These are phyloP conservation scores for Polychaeton citri DNA, from an alignment of 2,329 filamentous ascomycete genomes.

Conservation along the genomic window DNA sequence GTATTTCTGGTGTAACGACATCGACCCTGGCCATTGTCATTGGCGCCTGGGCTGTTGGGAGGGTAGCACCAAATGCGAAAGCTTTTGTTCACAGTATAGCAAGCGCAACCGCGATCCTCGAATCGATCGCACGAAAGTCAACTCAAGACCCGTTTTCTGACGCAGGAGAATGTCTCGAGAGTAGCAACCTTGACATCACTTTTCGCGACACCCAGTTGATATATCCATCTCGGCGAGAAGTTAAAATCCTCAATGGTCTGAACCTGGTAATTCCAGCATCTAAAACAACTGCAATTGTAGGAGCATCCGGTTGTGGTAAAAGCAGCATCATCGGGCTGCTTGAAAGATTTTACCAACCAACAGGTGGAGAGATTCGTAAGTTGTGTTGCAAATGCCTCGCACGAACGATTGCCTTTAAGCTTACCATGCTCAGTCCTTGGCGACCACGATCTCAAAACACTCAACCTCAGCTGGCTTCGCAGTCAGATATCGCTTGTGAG, in stretches of 20 bases:
- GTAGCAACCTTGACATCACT: constrained; percentile 61
- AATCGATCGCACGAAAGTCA: constrained; percentile 73
- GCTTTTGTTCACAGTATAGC: constrained; percentile 69
- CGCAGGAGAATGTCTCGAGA: constrained; percentile 54
- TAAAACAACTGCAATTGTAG: constrained; percentile 44
- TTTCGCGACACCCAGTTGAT: constrained; percentile 73
- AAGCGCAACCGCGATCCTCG: constrained; percentile 77
- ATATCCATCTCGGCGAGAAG: constrained; percentile 79
- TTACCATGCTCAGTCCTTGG: too few relatives aligned
- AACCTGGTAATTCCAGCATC: constrained; percentile 43
- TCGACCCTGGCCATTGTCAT: constrained; percentile 82
- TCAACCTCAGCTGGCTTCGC: constrained; percentile 31
- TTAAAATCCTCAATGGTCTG: constrained; percentile 70
- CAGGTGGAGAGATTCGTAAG: constrained; percentile 5
- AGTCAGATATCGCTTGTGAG: constrained; percentile 33
- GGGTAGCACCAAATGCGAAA: constrained; percentile 67
- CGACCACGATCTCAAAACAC: constrained; percentile 32
- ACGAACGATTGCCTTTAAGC: too few relatives aligned
- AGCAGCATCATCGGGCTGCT: constrained; percentile 41
- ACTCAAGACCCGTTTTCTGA: constrained; percentile 63
- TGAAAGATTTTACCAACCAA: constrained; percentile 43
- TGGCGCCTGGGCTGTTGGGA: constrained; percentile 75
- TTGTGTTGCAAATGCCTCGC: too few relatives aligned
- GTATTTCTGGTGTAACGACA: constrained; percentile 58
- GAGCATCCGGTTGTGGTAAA: constrained; percentile 45